Percentiles rank a stretch among this genome's conserved stretches.
These are phyloP conservation scores for Rhodomyrtus psidioides DNA, from an alignment of 441 rosid genomes.

Conservation along the genomic window DNA sequence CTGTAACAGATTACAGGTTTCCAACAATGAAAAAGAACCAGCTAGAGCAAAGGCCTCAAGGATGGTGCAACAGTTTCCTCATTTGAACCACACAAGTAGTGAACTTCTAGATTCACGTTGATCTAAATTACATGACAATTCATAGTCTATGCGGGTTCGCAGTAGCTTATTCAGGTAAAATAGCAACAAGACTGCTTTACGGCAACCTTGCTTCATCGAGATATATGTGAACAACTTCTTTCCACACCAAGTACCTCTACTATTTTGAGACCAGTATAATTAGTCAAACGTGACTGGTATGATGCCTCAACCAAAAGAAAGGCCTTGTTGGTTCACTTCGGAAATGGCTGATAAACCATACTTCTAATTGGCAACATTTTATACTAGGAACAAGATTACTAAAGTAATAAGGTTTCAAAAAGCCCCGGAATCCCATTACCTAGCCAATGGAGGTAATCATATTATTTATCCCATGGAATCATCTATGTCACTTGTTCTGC, in stretches of 20 bases:
- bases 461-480: neutral
- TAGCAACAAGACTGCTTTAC: neutral
- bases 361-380: neutral
- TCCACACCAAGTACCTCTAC: neutral
- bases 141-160: neutral
- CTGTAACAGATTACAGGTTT: neutral
- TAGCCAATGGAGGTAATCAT: neutral
- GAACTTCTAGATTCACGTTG: neutral
- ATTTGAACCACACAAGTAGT: neutral
- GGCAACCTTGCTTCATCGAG: neutral
- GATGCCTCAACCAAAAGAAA: neutral
- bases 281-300: neutral
- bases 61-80: neutral
- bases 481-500: neutral
- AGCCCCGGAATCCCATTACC: neutral
- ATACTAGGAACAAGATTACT: neutral
- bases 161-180: neutral
- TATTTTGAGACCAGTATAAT: neutral
- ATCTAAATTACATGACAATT: neutral
- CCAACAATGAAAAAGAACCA: neutral
- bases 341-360: neutral
- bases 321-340: neutral
- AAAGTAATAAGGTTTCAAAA: neutral
- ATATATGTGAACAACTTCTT: neutral
- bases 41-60: neutral